Evolutionary conservation across 805 yeast species (phyloP).

Genomic region (Candida qinlingensis): DNA sequence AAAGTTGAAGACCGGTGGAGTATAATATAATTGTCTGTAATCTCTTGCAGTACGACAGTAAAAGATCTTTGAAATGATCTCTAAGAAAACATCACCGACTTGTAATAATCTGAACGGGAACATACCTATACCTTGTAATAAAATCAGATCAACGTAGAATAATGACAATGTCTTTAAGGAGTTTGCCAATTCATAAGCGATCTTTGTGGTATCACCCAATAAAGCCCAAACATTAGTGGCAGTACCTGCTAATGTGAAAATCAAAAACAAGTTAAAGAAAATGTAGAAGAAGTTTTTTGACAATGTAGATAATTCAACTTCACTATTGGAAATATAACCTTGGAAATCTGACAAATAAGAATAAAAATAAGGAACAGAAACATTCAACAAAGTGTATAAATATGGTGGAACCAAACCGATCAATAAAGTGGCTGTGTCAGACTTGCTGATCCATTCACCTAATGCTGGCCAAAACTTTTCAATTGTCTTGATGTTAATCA

Average conservation of each 20-base stretch:
- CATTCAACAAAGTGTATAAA: constrained; percentile 79
- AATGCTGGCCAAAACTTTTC: constrained; percentile 78
- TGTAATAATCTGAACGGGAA: constrained; percentile 81
- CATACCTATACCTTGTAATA: constrained; percentile 81
- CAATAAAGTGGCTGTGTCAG: constrained; percentile 67
- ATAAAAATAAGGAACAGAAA: constrained; percentile 78
- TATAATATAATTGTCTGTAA: constrained; percentile 56
- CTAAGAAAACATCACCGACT: constrained; percentile 69
- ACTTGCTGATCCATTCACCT: constrained; percentile 58
- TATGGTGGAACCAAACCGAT: constrained; percentile 91
- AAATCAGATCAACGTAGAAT: constrained; percentile 84
- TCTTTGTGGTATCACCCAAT: constrained; percentile 82
- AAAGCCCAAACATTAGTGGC: constrained; percentile 75
- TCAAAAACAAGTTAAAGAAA: constrained; percentile 87
- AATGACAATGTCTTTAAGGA: constrained; percentile 74
- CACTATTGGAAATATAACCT: constrained; percentile 88
- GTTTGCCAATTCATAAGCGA: constrained; percentile 82
- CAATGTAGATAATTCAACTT: constrained; percentile 86
- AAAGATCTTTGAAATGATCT: constrained; percentile 53
- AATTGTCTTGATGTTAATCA: constrained; percentile 74
- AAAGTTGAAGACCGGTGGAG: constrained; percentile 89
- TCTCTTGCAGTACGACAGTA: constrained; percentile 81
- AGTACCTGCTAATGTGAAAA: constrained; percentile 91
- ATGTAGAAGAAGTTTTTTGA: constrained; percentile 92
- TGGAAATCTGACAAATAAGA: constrained; percentile 61